Conservation (phyloP, 306 rosid genomes). For the Acmispon strigosus region DNA sequence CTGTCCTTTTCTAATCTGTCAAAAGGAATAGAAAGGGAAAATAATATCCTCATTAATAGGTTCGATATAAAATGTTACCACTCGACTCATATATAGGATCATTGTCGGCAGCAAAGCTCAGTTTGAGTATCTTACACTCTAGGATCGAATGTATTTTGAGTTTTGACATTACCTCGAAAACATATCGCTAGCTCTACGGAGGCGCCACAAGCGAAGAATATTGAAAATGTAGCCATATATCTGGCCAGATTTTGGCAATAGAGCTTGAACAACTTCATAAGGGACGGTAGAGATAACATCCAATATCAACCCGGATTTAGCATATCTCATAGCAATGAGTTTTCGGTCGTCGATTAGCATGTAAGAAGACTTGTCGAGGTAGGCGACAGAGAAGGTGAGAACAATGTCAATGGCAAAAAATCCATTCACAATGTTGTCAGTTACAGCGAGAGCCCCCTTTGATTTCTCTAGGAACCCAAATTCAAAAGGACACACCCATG, state of each 20-base stretch:
- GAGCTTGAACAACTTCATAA: slow-evolving; percentile 29
- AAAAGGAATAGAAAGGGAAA: neutral
- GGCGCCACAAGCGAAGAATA: slow-evolving; percentile 84
- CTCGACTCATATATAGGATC: too few relatives aligned
- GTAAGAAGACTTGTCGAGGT: slow-evolving; percentile 49
- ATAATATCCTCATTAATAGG: neutral
- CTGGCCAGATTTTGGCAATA: slow-evolving; percentile 40
- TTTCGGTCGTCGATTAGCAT: slow-evolving; percentile 42
- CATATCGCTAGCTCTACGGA: slow-evolving; percentile 63
- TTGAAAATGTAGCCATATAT: slow-evolving; percentile 48
- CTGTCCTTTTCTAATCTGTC: slow-evolving; percentile 74
- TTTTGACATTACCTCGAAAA: slow-evolving; percentile 49
- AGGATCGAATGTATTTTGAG: too few relatives aligned
- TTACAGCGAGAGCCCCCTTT: slow-evolving; percentile 20
- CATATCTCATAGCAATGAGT: slow-evolving; percentile 59
- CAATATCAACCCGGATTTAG: slow-evolving; percentile 50
- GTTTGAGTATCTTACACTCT: too few relatives aligned
- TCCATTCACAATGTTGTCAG: slow-evolving; percentile 56
- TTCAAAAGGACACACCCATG: slow-evolving; percentile 77
- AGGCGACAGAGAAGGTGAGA: slow-evolving; percentile 74
- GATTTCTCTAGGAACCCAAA: slow-evolving; percentile 52
- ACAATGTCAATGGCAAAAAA: slow-evolving; percentile 56
- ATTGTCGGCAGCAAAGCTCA: too few relatives aligned
- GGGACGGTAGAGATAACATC: slow-evolving; percentile 66
- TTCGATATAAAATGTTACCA: too few relatives aligned